phyloP scores from a whole-genome alignment of 140 eudicot genomes.

The Stevia rebaudiana region DNA sequence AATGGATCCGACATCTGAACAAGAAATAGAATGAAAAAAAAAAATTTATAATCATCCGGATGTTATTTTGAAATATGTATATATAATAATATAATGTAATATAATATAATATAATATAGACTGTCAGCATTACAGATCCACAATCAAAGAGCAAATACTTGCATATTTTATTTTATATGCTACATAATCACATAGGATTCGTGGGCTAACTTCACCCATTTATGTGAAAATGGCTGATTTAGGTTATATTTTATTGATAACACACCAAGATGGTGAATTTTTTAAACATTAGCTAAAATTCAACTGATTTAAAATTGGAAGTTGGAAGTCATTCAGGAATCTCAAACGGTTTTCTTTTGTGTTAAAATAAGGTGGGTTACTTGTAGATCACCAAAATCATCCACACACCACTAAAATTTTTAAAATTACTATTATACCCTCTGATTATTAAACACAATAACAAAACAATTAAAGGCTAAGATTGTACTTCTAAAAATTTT shows the following conservation, averaged over 20 bases:
- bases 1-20: conserved; percentile 93
- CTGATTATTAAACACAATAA: neutral
- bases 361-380: neutral
- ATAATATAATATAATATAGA: too few relatives aligned
- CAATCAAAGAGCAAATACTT: too few relatives aligned
- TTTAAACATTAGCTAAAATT: too few relatives aligned
- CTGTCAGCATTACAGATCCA: too few relatives aligned
- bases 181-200: neutral
- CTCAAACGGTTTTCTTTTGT: neutral
- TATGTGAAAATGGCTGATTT: neutral
- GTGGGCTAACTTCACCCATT: neutral
- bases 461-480: neutral
- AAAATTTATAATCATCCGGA: neutral
- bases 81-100: too few relatives aligned
- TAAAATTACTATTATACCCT: neutral
- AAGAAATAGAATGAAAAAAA: neutral
- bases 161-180: too few relatives aligned
- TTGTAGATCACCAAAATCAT: neutral
- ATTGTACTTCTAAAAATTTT: neutral
- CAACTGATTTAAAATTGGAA: too few relatives aligned
- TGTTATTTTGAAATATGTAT: neutral
- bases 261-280: too few relatives aligned
- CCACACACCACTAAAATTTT: neutral
- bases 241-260: too few relatives aligned
- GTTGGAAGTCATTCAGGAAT: too few relatives aligned